These are phyloP conservation scores for Chaetoscypha palmicola DNA, from an alignment of 2,329 filamentous ascomycete species.

Conservation along the genomic window DNA sequence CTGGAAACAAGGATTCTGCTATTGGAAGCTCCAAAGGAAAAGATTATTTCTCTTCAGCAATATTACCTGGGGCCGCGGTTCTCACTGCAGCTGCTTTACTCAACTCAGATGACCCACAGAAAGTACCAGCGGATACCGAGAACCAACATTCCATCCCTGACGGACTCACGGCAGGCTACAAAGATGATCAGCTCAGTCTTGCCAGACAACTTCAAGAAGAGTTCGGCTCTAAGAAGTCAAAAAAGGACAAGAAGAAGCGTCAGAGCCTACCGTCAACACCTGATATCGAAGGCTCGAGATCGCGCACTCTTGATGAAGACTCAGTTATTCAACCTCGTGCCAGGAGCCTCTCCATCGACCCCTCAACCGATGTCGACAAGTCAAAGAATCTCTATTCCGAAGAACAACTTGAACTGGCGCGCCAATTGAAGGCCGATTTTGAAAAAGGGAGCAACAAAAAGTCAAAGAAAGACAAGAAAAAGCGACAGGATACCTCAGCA, in stretches of 20 bases:
- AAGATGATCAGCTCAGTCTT: constrained; percentile 25
- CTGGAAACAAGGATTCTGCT: constrained; percentile 6
- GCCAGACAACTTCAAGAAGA: constrained; percentile 26
- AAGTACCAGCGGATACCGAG: not conserved
- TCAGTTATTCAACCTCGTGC: constrained; percentile 17
- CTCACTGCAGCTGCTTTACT: constrained; percentile 14
- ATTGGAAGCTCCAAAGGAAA: constrained; percentile 1
- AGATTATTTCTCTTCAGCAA: constrained; percentile 12
- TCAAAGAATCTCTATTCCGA: constrained; percentile 20
- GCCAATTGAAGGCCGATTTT: constrained; percentile 24
- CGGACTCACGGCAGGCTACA: constrained; percentile 20
- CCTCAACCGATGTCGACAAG: constrained; percentile 13
- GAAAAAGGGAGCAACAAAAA: constrained; percentile 20
- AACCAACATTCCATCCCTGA: constrained; percentile 12
- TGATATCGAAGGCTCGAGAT: constrained; percentile 18
- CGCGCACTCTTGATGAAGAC: constrained; percentile 17
- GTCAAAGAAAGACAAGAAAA: constrained; percentile 29
- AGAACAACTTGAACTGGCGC: constrained; percentile 26
- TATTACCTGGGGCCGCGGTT: constrained; percentile 12
- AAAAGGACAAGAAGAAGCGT: constrained; percentile 29
- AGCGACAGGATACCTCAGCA: constrained; percentile 18
- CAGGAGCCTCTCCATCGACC: constrained; percentile 24
- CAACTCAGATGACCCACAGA: constrained; percentile 5
- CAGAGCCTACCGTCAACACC: constrained; percentile 25
- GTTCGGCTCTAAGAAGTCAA: constrained; percentile 22